A percentile compares a stretch with the other conserved stretches of the same genome.
Conservation (phyloP, 768 basidiomycete species). For the Lactarius vividus region DNA sequence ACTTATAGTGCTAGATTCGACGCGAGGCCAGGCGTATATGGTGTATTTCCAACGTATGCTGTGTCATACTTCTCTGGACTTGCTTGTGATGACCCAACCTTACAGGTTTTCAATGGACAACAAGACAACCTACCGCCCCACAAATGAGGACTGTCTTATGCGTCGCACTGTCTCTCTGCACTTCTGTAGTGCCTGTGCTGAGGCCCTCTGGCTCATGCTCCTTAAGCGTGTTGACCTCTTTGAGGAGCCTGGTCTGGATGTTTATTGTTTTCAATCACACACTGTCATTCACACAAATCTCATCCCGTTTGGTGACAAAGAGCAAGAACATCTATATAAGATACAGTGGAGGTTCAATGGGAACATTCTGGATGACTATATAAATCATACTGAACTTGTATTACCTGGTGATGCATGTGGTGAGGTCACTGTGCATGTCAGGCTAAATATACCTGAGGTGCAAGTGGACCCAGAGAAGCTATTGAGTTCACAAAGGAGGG, state of each 20-base stretch:
- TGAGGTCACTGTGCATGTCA: background rate
- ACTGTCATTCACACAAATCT: background rate
- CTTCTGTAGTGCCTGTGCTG: constrained; percentile 72
- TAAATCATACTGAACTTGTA: background rate
- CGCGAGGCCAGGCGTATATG: constrained; percentile 53
- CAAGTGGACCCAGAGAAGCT: background rate
- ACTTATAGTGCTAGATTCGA: constrained; percentile 50
- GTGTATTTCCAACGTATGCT: constrained; percentile 71
- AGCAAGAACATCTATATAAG: background rate
- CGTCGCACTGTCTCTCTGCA: constrained; percentile 64
- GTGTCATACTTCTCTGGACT: background rate
- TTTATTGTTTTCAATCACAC: background rate
- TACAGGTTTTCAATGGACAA: constrained; percentile 62
- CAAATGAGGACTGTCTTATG: constrained; percentile 83
- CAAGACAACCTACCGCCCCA: constrained; percentile 71
- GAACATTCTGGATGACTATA: background rate
- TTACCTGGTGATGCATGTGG: background rate
- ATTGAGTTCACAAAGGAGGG: background rate
- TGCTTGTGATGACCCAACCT: background rate
- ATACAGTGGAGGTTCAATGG: background rate
- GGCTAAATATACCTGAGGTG: background rate
- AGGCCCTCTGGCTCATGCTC: constrained; percentile 70
- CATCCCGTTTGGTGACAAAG: background rate
- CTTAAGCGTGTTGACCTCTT: constrained; percentile 59
- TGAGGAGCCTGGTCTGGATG: constrained; percentile 38